Evolutionary conservation across 495 filamentous ascomycete species (phyloP), one percentile per base, ranked within the genome.

Genomic region (Daldinia childiae): DNA sequence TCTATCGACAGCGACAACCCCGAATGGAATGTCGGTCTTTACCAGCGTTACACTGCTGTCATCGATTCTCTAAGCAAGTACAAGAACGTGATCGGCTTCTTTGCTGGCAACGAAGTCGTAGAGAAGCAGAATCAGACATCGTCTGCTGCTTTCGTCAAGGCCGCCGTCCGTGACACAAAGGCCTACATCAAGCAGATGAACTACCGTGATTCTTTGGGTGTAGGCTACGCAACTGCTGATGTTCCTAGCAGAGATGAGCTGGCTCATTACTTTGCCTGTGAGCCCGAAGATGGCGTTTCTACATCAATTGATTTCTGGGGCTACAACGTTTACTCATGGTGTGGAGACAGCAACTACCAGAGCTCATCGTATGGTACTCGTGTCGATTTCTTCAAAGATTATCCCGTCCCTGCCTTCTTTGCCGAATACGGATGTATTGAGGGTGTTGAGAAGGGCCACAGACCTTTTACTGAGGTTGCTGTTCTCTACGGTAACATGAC

Each of bases 321-420:
- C 45, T 97, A 97, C 87, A 99, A 98, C 82, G 94, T 98, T 83
- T 98, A 98, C 84, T 94, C 92, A 30, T 99, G 95, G 95, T 99
- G 95, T 77, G 95, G 95, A 57, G 74, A 92, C 43, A 94, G 90
- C 67, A 86, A 86, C 68, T 95, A 91, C 76, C 64, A 80, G 41
- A 62, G 73, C 3, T 98, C 95, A 0, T 91, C 91, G 12, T 99
- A 93, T 80, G 84, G 90, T 70, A 85, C 84, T 34, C 89, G 93
- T 69, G 93, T 93, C 45, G 78, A 89, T n/a, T 93, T 96, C 81
- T 98, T 97, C 82, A 71, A 79, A 58, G 89, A 90, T 74, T 99
- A 97, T 83, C 91, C 91, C 9, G 91, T 97, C 5, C 95, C 95
- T 57, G 90, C 91, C 68, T 99, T 99, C 89, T 98, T 98, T 78